These are phyloP conservation scores for Phlebiopsis gigantea DNA, from an alignment of 768 basidiomycete species.

Conservation along the genomic window DNA sequence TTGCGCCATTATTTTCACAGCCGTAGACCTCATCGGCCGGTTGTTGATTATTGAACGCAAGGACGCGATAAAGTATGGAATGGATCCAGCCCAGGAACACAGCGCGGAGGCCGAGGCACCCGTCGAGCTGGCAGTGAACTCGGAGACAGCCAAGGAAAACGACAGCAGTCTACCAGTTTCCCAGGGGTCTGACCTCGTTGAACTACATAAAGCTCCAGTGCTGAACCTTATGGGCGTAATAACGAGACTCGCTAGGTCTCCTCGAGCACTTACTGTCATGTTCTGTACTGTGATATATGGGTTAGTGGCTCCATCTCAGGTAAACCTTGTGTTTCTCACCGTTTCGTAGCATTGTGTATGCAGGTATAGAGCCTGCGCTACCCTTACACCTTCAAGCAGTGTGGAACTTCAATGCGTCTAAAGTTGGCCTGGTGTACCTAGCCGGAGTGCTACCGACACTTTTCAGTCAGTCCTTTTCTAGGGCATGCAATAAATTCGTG, in stretches of 20 bases:
- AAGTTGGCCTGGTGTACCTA: slow-evolving; percentile 58
- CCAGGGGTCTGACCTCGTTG: neutral
- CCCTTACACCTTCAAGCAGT: slow-evolving; percentile 30
- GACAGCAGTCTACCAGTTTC: neutral
- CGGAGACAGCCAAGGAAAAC: neutral
- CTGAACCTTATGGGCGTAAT: slow-evolving; percentile 19
- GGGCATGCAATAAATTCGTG: neutral
- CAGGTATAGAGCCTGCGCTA: slow-evolving; percentile 29
- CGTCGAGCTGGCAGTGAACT: neutral
- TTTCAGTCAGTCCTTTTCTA: neutral
- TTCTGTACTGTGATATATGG: slow-evolving; percentile 29
- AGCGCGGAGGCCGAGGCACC: neutral
- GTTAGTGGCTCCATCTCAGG: slow-evolving; percentile 18
- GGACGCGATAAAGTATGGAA: slow-evolving; percentile 28
- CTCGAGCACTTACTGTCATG: slow-evolving; percentile 23
- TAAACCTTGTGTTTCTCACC: neutral
- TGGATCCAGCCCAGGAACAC: slow-evolving; percentile 17
- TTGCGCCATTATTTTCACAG: slow-evolving; percentile 29
- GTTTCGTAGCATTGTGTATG: slow-evolving; percentile 21
- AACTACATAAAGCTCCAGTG: neutral
- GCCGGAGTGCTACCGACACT: neutral
- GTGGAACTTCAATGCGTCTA: slow-evolving; percentile 27
- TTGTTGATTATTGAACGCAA: slow-evolving; percentile 33
- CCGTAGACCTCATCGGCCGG: slow-evolving; percentile 31
- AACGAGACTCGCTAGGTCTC: slow-evolving; percentile 20